These are phyloP conservation scores for Hypericum androsaemum DNA, from an alignment of 345 rosid genomes.

Conservation along the genomic window DNA sequence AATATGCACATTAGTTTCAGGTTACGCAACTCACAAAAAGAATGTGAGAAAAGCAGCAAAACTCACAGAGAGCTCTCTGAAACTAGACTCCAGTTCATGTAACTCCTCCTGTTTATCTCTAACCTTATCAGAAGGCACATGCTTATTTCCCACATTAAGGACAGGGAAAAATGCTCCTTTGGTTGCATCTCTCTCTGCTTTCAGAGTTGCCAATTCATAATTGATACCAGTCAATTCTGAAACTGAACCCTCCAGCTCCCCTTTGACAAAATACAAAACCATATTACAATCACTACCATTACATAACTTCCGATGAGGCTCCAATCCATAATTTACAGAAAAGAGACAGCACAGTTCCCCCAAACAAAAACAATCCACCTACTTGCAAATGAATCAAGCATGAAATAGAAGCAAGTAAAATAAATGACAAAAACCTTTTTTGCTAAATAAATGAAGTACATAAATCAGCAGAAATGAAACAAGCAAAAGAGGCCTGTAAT, in stretches of 20 bases:
- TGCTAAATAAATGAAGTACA: too few relatives aligned
- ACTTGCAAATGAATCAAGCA: background rate
- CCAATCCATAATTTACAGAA: too few relatives aligned
- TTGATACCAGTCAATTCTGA: slow-evolving; percentile 59
- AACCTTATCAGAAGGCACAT: slow-evolving; percentile 42
- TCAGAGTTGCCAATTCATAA: slow-evolving; percentile 54
- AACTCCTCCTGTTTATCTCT: slow-evolving; percentile 65
- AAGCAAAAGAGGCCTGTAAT: background rate
- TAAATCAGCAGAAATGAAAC: background rate
- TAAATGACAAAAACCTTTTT: too few relatives aligned
- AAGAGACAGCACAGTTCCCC: background rate
- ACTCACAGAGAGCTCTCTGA: slow-evolving; percentile 59
- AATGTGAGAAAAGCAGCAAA: slow-evolving; percentile 10
- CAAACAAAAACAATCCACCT: background rate
- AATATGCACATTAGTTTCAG: slow-evolving; percentile 11
- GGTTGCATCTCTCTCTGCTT: slow-evolving; percentile 75
- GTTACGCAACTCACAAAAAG: slow-evolving; percentile 10
- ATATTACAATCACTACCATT: background rate
- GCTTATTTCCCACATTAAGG: slow-evolving; percentile 54
- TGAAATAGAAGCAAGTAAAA: background rate
- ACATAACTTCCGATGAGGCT: background rate
- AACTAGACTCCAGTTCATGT: slow-evolving; percentile 63
- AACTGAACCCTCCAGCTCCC: slow-evolving; percentile 57
- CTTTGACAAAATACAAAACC: slow-evolving; percentile 32
- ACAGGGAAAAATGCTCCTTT: slow-evolving; percentile 70